A percentile compares a stretch with the other conserved stretches of the same genome.
These are phyloP conservation scores for Fistulinella staudtii DNA, from an alignment of 1,284 basidiomycete genomes.

Conservation along the genomic window DNA sequence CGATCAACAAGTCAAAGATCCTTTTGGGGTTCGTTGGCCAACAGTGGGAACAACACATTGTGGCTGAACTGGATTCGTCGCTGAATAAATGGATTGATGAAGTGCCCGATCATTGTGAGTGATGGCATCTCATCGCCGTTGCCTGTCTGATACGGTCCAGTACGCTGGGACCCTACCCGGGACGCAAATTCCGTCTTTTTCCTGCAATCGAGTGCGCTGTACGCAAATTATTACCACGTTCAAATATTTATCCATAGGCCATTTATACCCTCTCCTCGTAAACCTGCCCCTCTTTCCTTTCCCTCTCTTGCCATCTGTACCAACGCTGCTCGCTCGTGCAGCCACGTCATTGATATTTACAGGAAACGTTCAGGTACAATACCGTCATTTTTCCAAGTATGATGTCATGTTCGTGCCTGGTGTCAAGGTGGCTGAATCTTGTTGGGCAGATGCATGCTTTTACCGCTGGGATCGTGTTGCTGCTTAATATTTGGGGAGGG, in stretches of 20 bases:
- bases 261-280: constrained; percentile 69
- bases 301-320: constrained; percentile 82
- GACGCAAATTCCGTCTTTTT: constrained; percentile 54
- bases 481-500: constrained; percentile 52
- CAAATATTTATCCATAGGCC: constrained; percentile 80
- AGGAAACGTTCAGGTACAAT: constrained; percentile 33
- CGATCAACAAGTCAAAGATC: constrained; percentile 65
- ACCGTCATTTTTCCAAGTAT: constrained; percentile 43
- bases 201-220: constrained; percentile 66
- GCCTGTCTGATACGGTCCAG: constrained; percentile 31
- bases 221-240: constrained; percentile 65
- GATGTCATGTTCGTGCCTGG: not conserved
- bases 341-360: constrained; percentile 64
- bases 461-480: constrained; percentile 47
- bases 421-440: constrained; percentile 1
- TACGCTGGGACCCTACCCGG: constrained; percentile 72
- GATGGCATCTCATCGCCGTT: not conserved
- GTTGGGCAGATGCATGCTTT: constrained; percentile 35
- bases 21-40: constrained; percentile 55
- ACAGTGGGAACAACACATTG: constrained; percentile 65
- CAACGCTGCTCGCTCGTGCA: constrained; percentile 78
- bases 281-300: constrained; percentile 53
- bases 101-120: constrained; percentile 62
- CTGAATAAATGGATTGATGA: constrained; percentile 75
- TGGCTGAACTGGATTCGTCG: constrained; percentile 72